A percentile compares a stretch with the other conserved stretches of the same genome.
These are phyloP conservation scores for Przewalskia tangutica DNA, from an alignment of 257 asterid genomes.

Conservation along the genomic window DNA sequence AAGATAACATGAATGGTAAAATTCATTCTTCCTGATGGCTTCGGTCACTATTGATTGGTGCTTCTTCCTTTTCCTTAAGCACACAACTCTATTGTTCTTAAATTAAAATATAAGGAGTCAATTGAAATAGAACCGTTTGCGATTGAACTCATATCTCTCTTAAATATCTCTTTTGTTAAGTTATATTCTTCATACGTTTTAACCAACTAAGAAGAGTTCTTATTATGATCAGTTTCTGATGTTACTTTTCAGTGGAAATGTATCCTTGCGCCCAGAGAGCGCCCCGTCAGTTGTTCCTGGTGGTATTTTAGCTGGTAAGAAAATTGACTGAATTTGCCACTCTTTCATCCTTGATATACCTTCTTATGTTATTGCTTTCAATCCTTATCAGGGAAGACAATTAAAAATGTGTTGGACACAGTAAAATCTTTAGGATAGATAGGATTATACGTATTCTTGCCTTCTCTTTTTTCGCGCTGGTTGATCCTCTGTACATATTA, in stretches of 20 bases:
- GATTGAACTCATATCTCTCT: not conserved
- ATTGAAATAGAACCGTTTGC: not conserved
- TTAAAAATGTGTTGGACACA: not conserved
- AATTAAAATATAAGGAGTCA: not conserved
- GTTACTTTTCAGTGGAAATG: conserved; percentile 60
- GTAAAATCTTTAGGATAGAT: not conserved
- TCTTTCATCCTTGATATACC: not conserved
- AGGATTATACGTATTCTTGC: not conserved
- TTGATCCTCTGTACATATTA: not conserved
- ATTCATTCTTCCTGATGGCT: not conserved
- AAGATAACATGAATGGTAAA: not conserved
- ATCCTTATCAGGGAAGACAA: not conserved
- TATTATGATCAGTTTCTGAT: not conserved
- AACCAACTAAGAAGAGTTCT: not conserved
- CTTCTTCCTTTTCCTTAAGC: not conserved
- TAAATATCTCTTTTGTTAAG: not conserved
- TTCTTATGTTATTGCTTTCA: not conserved
- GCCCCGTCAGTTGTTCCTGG: conserved; percentile 55
- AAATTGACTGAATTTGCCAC: not conserved
- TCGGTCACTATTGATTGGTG: not conserved
- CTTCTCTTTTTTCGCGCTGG: not conserved
- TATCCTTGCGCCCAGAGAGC: conserved; percentile 50
- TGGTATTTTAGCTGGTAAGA: conserved; percentile 96
- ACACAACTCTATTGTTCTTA: not conserved
- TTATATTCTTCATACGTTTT: not conserved